Conservation (phyloP, 225 moss, liverwort and hornwort genomes). For the Pseudoscleropodium purum region DNA sequence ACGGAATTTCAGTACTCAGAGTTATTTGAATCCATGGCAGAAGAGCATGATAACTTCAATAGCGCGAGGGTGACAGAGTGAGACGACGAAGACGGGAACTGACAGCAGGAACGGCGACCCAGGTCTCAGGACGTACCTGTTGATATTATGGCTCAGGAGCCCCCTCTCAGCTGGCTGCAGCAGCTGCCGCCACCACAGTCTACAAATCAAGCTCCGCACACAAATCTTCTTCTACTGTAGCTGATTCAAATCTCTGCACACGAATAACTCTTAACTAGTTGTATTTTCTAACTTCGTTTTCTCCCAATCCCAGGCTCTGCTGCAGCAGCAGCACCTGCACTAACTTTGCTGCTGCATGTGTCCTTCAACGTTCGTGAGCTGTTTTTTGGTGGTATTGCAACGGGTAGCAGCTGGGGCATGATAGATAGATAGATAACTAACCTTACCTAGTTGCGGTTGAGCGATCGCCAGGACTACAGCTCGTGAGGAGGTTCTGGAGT, state of each 20-base stretch:
- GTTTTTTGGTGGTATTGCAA: background rate
- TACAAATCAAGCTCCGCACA: background rate
- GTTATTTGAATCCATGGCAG: background rate
- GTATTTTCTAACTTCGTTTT: background rate
- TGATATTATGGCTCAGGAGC: background rate
- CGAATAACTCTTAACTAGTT: background rate
- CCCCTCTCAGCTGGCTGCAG: background rate
- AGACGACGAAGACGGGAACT: background rate
- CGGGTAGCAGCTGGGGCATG: background rate
- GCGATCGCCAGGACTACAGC: background rate
- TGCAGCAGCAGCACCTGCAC: background rate
- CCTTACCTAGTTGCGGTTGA: background rate
- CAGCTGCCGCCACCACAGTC: slow-evolving; percentile 12
- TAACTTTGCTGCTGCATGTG: background rate
- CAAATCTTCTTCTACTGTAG: background rate
- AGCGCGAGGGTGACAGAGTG: background rate
- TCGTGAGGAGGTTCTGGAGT: background rate
- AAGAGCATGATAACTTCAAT: background rate
- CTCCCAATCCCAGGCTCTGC: background rate
- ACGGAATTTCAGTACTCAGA: background rate
- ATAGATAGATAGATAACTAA: background rate
- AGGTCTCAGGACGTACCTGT: background rate
- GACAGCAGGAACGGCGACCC: background rate
- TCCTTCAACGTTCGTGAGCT: background rate
- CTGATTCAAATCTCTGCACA: slow-evolving; percentile 10